Conservation (phyloP, 176 grass and related monocot species). For the Musa beccarii region DNA sequence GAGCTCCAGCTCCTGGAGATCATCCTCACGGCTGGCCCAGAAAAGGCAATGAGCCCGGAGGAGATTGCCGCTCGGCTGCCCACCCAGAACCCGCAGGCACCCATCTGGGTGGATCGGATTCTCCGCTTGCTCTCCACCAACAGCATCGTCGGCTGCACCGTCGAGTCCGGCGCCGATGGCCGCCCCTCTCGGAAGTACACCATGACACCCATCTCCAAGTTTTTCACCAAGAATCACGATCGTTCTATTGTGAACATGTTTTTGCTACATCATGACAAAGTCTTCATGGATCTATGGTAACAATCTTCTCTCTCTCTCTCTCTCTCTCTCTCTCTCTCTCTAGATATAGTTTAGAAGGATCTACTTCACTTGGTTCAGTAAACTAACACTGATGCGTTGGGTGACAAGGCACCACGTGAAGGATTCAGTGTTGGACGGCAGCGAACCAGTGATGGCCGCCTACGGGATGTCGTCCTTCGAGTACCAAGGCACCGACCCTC, state of each 20-base stretch:
- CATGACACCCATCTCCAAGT: no score
- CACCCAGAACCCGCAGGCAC: slow-evolving; percentile 19
- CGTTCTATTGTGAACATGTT: slow-evolving; percentile 68
- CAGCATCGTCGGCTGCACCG: slow-evolving; percentile 40
- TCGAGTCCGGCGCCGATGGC: slow-evolving; percentile 39
- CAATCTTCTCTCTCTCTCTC: not conserved
- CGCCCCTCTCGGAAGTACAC: not conserved
- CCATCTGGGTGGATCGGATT: slow-evolving; percentile 69
- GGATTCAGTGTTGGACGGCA: slow-evolving; percentile 63
- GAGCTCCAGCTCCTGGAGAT: slow-evolving; percentile 44
- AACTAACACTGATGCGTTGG: not conserved
- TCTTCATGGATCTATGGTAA: slow-evolving; percentile 91
- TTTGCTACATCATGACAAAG: slow-evolving; percentile 86
- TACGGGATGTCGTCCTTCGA: slow-evolving; percentile 87
- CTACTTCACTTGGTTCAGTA: not conserved
- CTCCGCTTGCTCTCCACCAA: slow-evolving; percentile 61
- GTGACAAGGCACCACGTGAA: slow-evolving; percentile 62
- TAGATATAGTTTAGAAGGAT: no score
- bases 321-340: no score
- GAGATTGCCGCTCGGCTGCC: slow-evolving; percentile 26
- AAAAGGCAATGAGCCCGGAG: slow-evolving; percentile 5
- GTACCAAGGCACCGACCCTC: slow-evolving; percentile 66
- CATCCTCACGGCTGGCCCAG: slow-evolving; percentile 21
- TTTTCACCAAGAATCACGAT: slow-evolving; percentile 52
- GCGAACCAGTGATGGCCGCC: slow-evolving; percentile 81